These are phyloP conservation scores for Cucurbita moschata DNA, from an alignment of 306 rosid genomes.

Conservation along the genomic window DNA sequence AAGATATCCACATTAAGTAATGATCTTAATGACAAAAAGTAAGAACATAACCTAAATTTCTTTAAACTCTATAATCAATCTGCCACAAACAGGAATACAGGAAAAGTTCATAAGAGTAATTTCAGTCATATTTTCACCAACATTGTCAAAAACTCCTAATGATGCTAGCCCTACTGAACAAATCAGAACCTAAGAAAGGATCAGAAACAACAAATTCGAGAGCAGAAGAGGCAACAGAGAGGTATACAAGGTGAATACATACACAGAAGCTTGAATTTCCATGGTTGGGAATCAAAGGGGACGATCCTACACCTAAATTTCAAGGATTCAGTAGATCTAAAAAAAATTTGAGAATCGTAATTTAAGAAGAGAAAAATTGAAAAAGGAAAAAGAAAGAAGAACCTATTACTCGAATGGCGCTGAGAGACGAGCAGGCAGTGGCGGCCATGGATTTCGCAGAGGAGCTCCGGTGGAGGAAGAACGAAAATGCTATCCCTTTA, in stretches of 20 bases:
- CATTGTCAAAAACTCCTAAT: not conserved
- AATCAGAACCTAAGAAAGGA: not conserved
- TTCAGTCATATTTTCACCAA: not conserved
- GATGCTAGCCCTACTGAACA: not conserved
- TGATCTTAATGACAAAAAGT: not conserved
- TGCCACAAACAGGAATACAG: too few species aligned
- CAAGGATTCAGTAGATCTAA: not conserved
- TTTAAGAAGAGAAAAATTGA: not conserved
- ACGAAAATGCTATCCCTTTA: not conserved
- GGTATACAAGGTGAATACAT: constrained; percentile 2
- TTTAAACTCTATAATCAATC: too few species aligned
- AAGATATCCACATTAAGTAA: not conserved
- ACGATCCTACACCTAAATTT: constrained; percentile 13
- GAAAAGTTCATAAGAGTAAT: not conserved
- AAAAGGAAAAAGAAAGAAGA: constrained; percentile 3
- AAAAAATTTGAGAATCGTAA: not conserved
- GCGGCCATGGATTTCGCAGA: constrained; percentile 14
- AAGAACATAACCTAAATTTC: not conserved
- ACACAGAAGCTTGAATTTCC: constrained; percentile 13
- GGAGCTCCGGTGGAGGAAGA: not conserved
- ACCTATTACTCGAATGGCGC: constrained; percentile 22
- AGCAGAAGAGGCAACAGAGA: not conserved
- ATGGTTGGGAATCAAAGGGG: constrained; percentile 7
- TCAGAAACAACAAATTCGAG: not conserved
- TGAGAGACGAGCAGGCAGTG: constrained; percentile 15